Percentiles rank a stretch among this genome's conserved stretches.
These are phyloP conservation scores for Entelexis paramagnoliae DNA, from an alignment of 1,139 yeast species.

Conservation along the genomic window DNA sequence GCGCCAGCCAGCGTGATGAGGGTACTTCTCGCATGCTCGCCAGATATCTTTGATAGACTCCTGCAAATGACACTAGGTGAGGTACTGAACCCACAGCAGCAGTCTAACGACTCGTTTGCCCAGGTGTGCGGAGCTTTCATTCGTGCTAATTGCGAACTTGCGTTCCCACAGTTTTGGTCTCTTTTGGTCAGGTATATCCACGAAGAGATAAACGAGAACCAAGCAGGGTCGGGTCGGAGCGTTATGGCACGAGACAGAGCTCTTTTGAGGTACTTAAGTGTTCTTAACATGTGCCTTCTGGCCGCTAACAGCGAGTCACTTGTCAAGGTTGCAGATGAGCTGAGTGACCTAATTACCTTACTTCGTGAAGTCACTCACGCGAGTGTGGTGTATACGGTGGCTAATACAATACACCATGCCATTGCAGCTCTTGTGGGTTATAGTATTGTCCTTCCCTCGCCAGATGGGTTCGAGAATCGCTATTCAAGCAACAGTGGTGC, in stretches of 20 bases:
- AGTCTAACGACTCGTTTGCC: conserved; percentile 58
- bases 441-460: conserved; percentile 11
- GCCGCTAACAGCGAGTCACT: conserved; percentile 48
- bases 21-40: conserved; percentile 18
- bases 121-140: conserved; percentile 61
- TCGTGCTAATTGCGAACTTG: conserved; percentile 46
- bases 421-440: conserved; percentile 47
- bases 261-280: conserved; percentile 59
- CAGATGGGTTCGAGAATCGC: neutral
- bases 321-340: conserved; percentile 39
- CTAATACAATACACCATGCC: conserved; percentile 54
- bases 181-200: conserved; percentile 45
- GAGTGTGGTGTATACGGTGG: conserved; percentile 39
- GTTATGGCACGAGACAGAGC: conserved; percentile 69
- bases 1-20: conserved; percentile 16
- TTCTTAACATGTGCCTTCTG: conserved; percentile 61
- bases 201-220: conserved; percentile 68
- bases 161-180: conserved; percentile 41
- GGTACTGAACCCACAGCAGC: conserved; percentile 35
- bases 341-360: conserved; percentile 43
- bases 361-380: conserved; percentile 56
- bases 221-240: conserved; percentile 68
- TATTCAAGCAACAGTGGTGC: neutral
- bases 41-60: conserved; percentile 40
- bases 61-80: conserved; percentile 48